Evolutionary conservation across 106 monocot species (phyloP).

Genomic region (Cymbidium sinense): DNA sequence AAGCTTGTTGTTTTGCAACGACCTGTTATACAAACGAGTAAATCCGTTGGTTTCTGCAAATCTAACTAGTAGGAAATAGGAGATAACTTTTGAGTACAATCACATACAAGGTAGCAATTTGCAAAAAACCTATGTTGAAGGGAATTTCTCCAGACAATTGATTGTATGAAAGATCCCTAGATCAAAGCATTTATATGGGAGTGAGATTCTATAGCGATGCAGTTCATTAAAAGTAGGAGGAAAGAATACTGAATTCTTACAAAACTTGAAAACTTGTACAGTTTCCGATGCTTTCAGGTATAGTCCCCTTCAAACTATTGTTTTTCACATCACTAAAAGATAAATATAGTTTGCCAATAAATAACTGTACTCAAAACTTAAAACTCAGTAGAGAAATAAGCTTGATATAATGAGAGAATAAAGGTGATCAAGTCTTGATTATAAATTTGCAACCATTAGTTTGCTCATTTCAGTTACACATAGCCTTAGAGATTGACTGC

Average conservation of each 20-base stretch:
- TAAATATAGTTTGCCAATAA: not conserved
- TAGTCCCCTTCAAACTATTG: constrained; percentile 84
- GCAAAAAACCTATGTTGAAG: constrained; percentile 92
- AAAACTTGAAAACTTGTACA: constrained; percentile 97
- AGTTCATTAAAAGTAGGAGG: not conserved
- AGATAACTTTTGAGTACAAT: not conserved
- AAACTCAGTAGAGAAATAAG: no score
- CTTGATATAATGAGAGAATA: no score
- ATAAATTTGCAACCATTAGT: no score
- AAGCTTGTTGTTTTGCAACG: constrained; percentile 91
- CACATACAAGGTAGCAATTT: constrained; percentile 93
- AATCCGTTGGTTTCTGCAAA: not conserved
- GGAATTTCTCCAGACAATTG: constrained; percentile 79
- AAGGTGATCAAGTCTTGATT: no score
- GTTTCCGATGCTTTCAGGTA: constrained; percentile 85
- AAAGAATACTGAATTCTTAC: constrained; percentile 33
- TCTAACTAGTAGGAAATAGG: not conserved
- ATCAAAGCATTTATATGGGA: constrained; percentile 9
- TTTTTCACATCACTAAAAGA: constrained; percentile 84
- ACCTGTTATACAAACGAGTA: constrained; percentile 27
- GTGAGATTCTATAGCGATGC: not conserved
- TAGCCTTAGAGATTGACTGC: constrained; percentile 4
- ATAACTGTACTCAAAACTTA: no score
- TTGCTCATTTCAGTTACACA: no score
- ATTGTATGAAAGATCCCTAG: constrained; percentile 89